Evolutionary conservation across 805 yeast species (phyloP).

Genomic region (Starmerella floris): DNA sequence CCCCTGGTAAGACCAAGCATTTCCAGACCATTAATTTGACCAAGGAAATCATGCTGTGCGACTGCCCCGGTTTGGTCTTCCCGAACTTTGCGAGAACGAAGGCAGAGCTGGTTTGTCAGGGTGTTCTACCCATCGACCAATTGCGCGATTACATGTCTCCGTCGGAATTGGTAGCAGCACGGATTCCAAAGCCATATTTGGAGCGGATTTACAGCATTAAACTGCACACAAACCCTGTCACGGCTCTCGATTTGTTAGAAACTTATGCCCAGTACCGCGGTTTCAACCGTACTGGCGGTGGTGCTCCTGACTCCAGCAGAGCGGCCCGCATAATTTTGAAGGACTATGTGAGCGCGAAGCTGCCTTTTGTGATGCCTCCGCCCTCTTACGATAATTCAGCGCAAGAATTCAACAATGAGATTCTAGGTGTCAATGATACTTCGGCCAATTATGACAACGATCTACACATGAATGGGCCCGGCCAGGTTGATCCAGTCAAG

Average conservation of each 20-base stretch:
- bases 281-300: slow-evolving; percentile 82
- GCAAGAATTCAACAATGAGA: slow-evolving; percentile 49
- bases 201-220: slow-evolving; percentile 92
- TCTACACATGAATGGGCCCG: neutral
- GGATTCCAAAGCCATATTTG: slow-evolving; percentile 75
- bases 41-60: slow-evolving; percentile 75
- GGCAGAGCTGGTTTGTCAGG: slow-evolving; percentile 93
- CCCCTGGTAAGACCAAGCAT: slow-evolving; percentile 98
- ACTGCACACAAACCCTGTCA: slow-evolving; percentile 56
- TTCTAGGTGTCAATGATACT: slow-evolving; percentile 15
- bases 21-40: slow-evolving; percentile 89
- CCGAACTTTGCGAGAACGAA: slow-evolving; percentile 95
- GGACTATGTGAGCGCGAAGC: slow-evolving; percentile 88
- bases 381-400: slow-evolving; percentile 45
- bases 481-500: slow-evolving; percentile 26
- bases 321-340: slow-evolving; percentile 85
- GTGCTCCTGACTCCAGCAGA: slow-evolving; percentile 90
- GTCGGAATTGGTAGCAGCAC: slow-evolving; percentile 63
- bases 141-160: slow-evolving; percentile 88
- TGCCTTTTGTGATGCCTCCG: slow-evolving; percentile 77
- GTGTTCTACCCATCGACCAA: slow-evolving; percentile 97
- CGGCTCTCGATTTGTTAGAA: slow-evolving; percentile 73
- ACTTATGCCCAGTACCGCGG: slow-evolving; percentile 97
- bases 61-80: slow-evolving; percentile 98
- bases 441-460: neutral